Evolutionary conservation across 2,329 filamentous ascomycete genomes (phyloP), one percentile per base, ranked within the genome.

Genomic region (Paraphaeosphaeria minitans): DNA sequence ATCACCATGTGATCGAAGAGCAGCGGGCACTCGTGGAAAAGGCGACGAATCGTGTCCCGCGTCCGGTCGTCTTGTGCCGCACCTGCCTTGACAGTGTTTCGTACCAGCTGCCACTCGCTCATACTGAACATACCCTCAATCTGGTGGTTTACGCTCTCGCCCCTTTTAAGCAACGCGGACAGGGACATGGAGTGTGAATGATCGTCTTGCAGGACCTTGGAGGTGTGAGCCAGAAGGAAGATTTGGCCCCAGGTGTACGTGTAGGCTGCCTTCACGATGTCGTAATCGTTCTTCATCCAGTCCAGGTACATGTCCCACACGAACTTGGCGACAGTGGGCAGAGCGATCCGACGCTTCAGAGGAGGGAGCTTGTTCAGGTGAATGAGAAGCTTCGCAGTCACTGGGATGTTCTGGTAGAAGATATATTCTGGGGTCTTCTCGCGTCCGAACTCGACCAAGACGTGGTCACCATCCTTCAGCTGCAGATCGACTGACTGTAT

Each of bases 341-440:
- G 21, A 4, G n/a, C 19, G 9, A 55, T 22, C 2, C n/a, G n/a
- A 12, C 53, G 31, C 19, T 47, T 10, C 3, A n/a, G 31, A 1
- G 42, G 42, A 1, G 47, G 27, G 22, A 35, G 43, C n/a, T n/a
- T 7, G 42, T 43, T 45, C 6, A 55, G 22, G 3, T 39, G 21
- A 21, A 55, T 13, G n/a, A 55, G 53, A 4, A 39, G 45, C 27
- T 55, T 55, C 13, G 52, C 41, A 19, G 12, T 31, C n/a, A n/a
- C 43, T 12, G 45, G 33, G 19, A 41, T 31, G 1, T 39, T 33
- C 5, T 6, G 4, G 24, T 29, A 10, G 9, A 29, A 19, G 37
- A 52, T 27, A 6, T 6, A 33, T 16, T 14, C 29, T 42, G 3
- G n/a, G 19, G n/a, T 24, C 37, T 22, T 33, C 16, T n/a, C 37